phyloP scores from a whole-genome alignment of 768 basidiomycete genomes.

The Leccinum disarticulatum region DNA sequence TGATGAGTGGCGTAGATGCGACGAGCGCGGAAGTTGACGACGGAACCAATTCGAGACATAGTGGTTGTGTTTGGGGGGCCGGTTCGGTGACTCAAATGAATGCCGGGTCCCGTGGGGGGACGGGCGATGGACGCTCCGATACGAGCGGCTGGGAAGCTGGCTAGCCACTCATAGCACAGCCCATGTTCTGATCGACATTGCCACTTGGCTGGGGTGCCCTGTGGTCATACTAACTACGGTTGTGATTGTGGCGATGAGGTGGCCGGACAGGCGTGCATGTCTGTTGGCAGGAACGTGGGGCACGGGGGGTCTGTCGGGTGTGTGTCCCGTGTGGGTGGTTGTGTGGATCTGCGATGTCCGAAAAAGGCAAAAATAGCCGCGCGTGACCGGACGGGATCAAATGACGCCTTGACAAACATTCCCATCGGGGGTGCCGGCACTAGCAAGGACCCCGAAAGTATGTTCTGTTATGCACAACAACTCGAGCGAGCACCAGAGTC shows the following conservation, averaged over 20 bases:
- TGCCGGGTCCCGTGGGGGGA: constrained; percentile 7
- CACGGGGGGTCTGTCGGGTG: background rate
- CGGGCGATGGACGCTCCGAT: constrained; percentile 8
- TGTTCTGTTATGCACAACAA: constrained; percentile 3
- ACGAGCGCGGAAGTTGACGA: constrained; percentile 33
- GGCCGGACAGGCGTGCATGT: background rate
- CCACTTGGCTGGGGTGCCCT: background rate
- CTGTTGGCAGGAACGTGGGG: background rate
- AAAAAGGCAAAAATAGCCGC: constrained; percentile 19
- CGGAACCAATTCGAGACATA: constrained; percentile 28
- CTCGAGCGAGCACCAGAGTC: constrained; percentile 2
- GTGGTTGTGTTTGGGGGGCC: constrained; percentile 14
- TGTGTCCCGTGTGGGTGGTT: background rate
- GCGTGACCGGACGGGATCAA: constrained; percentile 27
- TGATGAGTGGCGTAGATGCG: constrained; percentile 34
- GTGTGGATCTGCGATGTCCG: constrained; percentile 22
- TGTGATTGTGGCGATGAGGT: constrained; percentile 11
- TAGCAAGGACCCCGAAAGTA: constrained; percentile 21
- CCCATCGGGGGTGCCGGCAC: constrained; percentile 24
- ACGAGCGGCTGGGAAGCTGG: constrained; percentile 11
- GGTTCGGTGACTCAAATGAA: constrained; percentile 7
- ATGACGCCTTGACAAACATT: constrained; percentile 19
- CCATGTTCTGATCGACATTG: background rate
- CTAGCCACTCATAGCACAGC: background rate
- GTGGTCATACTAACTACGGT: background rate